phyloP scores from a whole-genome alignment of 1,284 basidiomycete species.

The Leccinum ambiguum region DNA sequence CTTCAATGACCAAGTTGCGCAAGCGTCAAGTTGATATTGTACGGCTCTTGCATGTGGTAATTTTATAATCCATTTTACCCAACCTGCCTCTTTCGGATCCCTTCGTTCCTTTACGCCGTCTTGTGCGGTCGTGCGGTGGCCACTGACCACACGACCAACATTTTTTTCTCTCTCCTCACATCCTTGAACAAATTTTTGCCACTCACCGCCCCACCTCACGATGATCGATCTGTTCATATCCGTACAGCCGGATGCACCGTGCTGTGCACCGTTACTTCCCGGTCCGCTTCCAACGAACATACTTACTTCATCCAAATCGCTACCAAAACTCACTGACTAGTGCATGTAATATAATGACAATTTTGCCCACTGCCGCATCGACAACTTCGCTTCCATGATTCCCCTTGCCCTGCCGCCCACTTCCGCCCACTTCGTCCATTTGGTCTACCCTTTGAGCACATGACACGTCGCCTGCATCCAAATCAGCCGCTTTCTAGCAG shows the following conservation, averaged over 20 bases:
- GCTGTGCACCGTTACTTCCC: conserved; percentile 26
- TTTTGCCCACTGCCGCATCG: conserved; percentile 16
- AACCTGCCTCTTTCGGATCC: conserved; percentile 19
- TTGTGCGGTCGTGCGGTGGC: conserved; percentile 9
- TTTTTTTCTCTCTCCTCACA: conserved; percentile 10
- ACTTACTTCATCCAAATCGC: conserved; percentile 13
- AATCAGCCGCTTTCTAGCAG: conserved; percentile 22
- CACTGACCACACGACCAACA: neutral
- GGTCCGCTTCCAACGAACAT: conserved; percentile 15
- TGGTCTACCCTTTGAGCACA: conserved; percentile 25
- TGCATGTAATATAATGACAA: conserved; percentile 13
- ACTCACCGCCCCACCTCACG: conserved; percentile 1
- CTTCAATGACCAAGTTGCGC: neutral
- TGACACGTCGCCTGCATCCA: conserved; percentile 27
- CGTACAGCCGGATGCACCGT: conserved; percentile 29
- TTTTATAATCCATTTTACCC: conserved; percentile 13
- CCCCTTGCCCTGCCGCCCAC: conserved; percentile 23
- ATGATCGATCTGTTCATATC: conserved; percentile 32
- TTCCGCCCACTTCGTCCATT: conserved; percentile 25
- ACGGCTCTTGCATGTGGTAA: conserved; percentile 23
- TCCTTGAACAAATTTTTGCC: conserved; percentile 26
- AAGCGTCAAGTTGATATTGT: conserved; percentile 18
- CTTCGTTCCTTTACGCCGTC: conserved; percentile 6
- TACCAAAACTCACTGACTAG: conserved; percentile 12
- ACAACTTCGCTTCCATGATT: conserved; percentile 28